A percentile compares a stretch with the other conserved stretches of the same genome.
phyloP scores from a whole-genome alignment of 805 yeast species.

The Metschnikowia chrysomelidarum region DNA sequence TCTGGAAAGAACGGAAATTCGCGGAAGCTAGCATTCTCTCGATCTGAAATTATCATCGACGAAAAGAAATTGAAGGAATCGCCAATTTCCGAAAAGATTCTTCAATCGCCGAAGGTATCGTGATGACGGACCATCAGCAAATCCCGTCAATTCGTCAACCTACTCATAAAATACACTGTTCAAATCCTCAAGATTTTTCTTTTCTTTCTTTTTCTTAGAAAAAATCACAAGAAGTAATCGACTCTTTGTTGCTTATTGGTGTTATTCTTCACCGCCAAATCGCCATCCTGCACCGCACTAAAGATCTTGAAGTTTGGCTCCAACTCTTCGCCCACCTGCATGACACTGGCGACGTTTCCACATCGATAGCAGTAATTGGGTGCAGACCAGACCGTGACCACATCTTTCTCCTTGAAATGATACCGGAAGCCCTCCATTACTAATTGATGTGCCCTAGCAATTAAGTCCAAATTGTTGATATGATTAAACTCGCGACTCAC shows the following conservation, averaged over 20 bases:
- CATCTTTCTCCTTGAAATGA: slow-evolving; percentile 94
- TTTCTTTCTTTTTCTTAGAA: too few relatives aligned
- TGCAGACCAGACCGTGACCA: slow-evolving; percentile 97
- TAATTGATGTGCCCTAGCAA: slow-evolving; percentile 96
- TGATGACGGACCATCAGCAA: too few relatives aligned
- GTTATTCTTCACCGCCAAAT: slow-evolving; percentile 38
- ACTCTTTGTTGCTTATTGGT: slow-evolving; percentile 43
- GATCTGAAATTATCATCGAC: too few relatives aligned
- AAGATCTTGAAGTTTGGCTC: slow-evolving; percentile 91
- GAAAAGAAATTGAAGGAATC: too few relatives aligned
- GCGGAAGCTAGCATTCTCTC: too few relatives aligned
- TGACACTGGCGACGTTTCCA: slow-evolving; percentile 97
- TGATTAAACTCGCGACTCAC: slow-evolving; percentile 96
- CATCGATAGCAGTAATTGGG: slow-evolving; percentile 97
- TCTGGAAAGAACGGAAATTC: too few relatives aligned
- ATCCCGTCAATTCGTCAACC: too few relatives aligned
- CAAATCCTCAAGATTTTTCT: too few relatives aligned
- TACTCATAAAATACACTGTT: too few relatives aligned
- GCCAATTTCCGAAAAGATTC: too few relatives aligned
- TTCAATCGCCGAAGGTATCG: too few relatives aligned
- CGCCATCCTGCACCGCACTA: slow-evolving; percentile 91
- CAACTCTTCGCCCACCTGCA: slow-evolving; percentile 87
- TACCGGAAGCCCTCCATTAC: slow-evolving; percentile 98
- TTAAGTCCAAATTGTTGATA: slow-evolving; percentile 81
- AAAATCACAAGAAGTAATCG: slow-evolving; percentile 40